A percentile compares a stretch with the other conserved stretches of the same genome.
Conservation (phyloP, 108 stramenopile species). For the Discostella stelligeroides region DNA sequence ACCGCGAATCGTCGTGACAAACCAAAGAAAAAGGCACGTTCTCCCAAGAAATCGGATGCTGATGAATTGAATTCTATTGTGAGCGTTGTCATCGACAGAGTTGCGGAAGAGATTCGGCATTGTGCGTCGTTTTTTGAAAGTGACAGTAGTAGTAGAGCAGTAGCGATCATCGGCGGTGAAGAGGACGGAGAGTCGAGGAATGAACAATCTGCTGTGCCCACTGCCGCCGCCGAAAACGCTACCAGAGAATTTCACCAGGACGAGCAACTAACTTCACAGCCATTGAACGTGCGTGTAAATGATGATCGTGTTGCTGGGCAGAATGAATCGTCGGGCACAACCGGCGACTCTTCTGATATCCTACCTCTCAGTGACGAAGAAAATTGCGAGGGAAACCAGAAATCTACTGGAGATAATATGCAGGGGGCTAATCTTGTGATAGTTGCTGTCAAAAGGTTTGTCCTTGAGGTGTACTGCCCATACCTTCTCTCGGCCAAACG, state of each 20-base stretch:
- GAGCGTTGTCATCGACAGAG: background rate
- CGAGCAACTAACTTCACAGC: no score
- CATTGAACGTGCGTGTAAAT: background rate
- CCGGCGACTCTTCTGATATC: background rate
- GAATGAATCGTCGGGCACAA: no score
- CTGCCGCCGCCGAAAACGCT: no score
- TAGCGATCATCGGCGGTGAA: background rate
- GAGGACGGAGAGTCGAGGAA: background rate
- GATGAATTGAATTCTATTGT: constrained; percentile 2
- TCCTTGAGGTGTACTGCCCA: constrained; percentile 17
- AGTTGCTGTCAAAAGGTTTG: constrained; percentile 18
- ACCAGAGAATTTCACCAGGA: no score
- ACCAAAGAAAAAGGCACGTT: background rate
- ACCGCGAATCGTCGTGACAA: background rate
- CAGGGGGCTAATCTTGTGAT: background rate
- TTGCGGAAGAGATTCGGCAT: constrained; percentile 5
- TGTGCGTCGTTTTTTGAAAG: constrained; percentile 5
- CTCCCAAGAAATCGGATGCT: background rate
- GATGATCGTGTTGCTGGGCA: no score
- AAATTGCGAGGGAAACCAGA: no score
- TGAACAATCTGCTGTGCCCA: background rate
- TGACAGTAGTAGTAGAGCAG: background rate
- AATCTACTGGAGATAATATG: background rate
- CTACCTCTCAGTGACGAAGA: background rate
- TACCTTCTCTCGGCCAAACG: constrained; percentile 16